Conservation (phyloP, 2,329 filamentous ascomycete species). For the Hypoxylon sp. region DNA sequence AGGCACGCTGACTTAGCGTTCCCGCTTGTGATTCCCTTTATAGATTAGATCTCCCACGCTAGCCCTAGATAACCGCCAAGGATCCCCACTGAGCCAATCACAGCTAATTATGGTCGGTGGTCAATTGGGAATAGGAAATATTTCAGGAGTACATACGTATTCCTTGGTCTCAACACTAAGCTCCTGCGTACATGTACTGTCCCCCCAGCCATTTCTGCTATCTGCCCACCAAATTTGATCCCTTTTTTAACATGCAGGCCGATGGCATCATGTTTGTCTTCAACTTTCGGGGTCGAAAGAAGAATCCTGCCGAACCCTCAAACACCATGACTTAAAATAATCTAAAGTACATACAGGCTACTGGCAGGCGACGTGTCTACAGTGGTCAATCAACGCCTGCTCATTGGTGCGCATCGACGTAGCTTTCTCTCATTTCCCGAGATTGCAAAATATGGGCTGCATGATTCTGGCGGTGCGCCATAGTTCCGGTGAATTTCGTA, state of each 20-base stretch:
- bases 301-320: slow-evolving; percentile 7
- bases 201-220: slow-evolving; percentile 18
- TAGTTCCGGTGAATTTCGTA: slow-evolving; percentile 13
- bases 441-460: slow-evolving; percentile 28
- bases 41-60: slow-evolving; percentile 37
- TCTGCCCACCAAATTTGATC: neutral
- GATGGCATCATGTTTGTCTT: slow-evolving; percentile 18
- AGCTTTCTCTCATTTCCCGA: slow-evolving; percentile 38
- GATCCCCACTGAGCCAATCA: slow-evolving; percentile 26
- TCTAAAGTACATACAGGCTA: slow-evolving; percentile 1
- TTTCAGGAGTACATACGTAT: slow-evolving; percentile 24
- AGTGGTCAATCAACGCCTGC: neutral
- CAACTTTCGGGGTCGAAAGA: neutral
- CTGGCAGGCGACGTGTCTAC: slow-evolving; percentile 3
- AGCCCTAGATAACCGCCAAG: slow-evolving; percentile 21
- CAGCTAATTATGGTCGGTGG: slow-evolving; percentile 8
- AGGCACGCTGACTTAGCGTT: slow-evolving; percentile 17
- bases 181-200: slow-evolving; percentile 11
- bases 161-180: slow-evolving; percentile 20
- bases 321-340: slow-evolving; percentile 5
- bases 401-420: slow-evolving; percentile 30
- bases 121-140: slow-evolving; percentile 25
- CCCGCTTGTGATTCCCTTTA: slow-evolving; percentile 21
- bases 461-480: slow-evolving; percentile 25
- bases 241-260: neutral